Evolutionary conservation across 2,329 filamentous ascomycete species (phyloP), one percentile per base, ranked within the genome.

Genomic region (Waltergamsia citrina): DNA sequence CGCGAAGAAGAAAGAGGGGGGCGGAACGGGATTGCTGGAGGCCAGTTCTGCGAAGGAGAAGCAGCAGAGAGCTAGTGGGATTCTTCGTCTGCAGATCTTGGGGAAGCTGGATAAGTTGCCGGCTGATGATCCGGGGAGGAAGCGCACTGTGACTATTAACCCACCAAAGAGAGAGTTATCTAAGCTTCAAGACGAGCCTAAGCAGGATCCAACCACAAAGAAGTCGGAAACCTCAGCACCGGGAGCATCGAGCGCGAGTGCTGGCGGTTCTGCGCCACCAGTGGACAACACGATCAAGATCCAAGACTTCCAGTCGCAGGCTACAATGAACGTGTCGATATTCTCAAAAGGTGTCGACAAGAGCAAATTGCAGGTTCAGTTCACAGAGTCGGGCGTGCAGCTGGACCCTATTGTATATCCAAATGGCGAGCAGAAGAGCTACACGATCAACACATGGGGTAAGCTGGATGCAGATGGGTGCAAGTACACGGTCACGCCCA

Each of bases 371-470:
- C 36, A 53, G 24, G 54, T 69, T 4, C 46, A 59, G 7, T 60
- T 55, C 32, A 37, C 37, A 2, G 41, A 49, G 1, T 40, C 34
- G 2, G 43, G 42, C 4, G 54, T 57, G 5, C 40, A 38, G 0
- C 37, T 61, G 1, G 38, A 54, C 24, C 41, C 46, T 2, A 23
- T 60, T 7, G 40, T 57, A 14, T 56, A 56, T 24, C 58, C 57
- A 2, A 56, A 46, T 20, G 67, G 71, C 27, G 82, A 73, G 43
- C 67, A 74, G 39, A 79, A 74, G 48, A 68, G 65, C 1, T 67
- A 86, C 28, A 68, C 78, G 14, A 77, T 70, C 4, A 42, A 82
- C 6, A 71, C 90, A 4, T 86, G 70, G 53, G 74, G 70, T 11
- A 53, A 69, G 8, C 77, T 94, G 45, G 71, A 84, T 34, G 56